Percentiles rank a stretch among this genome's conserved stretches.
phyloP scores from a whole-genome alignment of 2,329 filamentous ascomycete genomes.

The Penicillium sp. region DNA sequence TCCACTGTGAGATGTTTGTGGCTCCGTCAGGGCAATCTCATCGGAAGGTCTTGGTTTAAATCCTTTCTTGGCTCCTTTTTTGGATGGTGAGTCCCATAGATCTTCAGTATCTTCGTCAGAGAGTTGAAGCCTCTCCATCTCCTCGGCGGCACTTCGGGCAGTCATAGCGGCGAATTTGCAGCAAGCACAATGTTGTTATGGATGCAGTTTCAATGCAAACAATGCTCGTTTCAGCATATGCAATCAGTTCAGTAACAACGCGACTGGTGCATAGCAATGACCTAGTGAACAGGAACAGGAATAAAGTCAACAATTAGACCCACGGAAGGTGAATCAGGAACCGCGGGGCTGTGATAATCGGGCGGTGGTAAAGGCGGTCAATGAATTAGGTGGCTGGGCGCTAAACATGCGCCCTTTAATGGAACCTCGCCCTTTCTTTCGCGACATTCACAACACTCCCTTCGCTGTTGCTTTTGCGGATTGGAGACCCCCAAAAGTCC shows the following conservation, averaged over 20 bases:
- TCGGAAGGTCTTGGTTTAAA: slow-evolving; percentile 35
- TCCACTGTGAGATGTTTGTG: slow-evolving; percentile 39
- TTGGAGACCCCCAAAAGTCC: slow-evolving; percentile 1
- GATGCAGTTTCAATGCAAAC: not conserved
- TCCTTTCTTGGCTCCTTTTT: slow-evolving; percentile 30
- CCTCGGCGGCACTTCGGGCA: slow-evolving; percentile 39
- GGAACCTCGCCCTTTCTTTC: slow-evolving; percentile 19
- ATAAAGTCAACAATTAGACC: slow-evolving; percentile 14
- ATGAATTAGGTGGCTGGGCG: slow-evolving; percentile 19
- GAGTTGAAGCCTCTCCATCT: slow-evolving; percentile 49
- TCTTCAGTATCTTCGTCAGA: slow-evolving; percentile 54
- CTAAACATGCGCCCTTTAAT: slow-evolving; percentile 16
- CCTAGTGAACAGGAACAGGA: slow-evolving; percentile 9
- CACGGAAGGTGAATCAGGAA: slow-evolving; percentile 8
- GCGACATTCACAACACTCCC: slow-evolving; percentile 2
- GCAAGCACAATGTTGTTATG: not conserved
- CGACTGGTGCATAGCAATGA: not conserved
- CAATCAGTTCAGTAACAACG: not conserved
- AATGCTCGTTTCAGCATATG: not conserved
- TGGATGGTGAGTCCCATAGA: slow-evolving; percentile 56
- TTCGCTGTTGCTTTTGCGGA: slow-evolving; percentile 5
- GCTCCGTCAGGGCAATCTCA: slow-evolving; percentile 22
- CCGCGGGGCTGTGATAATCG: slow-evolving; percentile 11
- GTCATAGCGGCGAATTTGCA: slow-evolving; percentile 23
- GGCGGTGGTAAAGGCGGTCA: slow-evolving; percentile 18